Conservation (phyloP, 805 yeast genomes). For the Metschnikowia dekortorum region DNA sequence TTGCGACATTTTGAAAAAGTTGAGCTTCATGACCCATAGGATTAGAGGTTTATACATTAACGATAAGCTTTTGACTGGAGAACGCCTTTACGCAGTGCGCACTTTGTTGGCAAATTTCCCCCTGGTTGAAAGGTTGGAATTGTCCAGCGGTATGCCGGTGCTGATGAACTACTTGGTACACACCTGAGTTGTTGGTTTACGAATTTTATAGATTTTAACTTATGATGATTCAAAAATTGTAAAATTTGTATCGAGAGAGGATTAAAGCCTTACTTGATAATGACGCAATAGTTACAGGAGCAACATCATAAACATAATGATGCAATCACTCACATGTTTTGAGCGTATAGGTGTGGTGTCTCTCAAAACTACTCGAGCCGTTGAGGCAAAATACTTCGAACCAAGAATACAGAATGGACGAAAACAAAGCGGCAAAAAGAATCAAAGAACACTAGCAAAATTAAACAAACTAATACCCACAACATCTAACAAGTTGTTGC, state of each 20-base stretch:
- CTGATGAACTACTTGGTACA: neutral
- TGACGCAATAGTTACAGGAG: neutral
- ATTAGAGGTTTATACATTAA: conserved; percentile 31
- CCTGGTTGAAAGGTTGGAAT: conserved; percentile 21
- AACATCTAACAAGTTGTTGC: too few species aligned
- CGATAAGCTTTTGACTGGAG: conserved; percentile 28
- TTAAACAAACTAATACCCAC: too few species aligned
- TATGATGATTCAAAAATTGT: neutral
- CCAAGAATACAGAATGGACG: too few species aligned
- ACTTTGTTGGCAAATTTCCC: conserved; percentile 30
- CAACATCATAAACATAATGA: neutral
- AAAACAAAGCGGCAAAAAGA: too few species aligned
- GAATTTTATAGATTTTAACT: neutral
- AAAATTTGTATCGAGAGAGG: neutral
- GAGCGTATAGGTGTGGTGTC: neutral
- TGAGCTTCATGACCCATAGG: conserved; percentile 29
- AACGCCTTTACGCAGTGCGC: conserved; percentile 26
- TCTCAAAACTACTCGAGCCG: neutral
- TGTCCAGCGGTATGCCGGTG: conserved; percentile 4
- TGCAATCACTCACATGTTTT: neutral
- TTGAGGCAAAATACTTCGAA: too few species aligned
- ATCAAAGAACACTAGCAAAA: too few species aligned
- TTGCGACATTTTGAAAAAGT: conserved; percentile 32
- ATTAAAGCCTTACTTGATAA: neutral
- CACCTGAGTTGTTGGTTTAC: neutral